Conservation (phyloP, 139 green algal genomes). For the Marvania coccoides region DNA sequence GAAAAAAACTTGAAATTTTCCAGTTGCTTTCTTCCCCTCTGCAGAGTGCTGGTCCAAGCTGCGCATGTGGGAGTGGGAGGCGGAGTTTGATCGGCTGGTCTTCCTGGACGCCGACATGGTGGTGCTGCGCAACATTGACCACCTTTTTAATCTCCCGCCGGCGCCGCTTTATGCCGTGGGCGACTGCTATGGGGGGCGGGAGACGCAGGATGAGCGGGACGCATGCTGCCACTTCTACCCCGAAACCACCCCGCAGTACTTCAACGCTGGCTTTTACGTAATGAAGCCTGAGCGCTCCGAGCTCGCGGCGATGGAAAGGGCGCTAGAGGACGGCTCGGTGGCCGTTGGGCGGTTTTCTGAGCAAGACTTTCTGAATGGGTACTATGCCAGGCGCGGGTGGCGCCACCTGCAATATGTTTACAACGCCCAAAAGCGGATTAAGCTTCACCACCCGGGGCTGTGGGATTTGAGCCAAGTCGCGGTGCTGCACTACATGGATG, state of each 20-base stretch:
- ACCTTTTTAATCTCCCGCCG: conserved; percentile 16
- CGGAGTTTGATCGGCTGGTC: conserved; percentile 12
- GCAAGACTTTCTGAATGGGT: conserved; percentile 20
- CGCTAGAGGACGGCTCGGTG: neutral
- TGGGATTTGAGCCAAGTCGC: conserved; percentile 6
- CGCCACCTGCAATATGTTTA: conserved; percentile 5
- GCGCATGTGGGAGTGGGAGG: conserved; percentile 24
- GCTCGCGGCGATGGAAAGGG: neutral
- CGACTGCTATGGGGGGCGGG: conserved; percentile 10
- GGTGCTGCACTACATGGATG: conserved; percentile 9
- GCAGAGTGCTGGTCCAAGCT: conserved; percentile 22
- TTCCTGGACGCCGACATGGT: conserved; percentile 27
- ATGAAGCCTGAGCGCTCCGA: conserved; percentile 8
- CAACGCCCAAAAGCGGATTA: conserved; percentile 27
- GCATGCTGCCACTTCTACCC: conserved; percentile 18
- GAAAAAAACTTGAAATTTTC: too few relatives aligned
- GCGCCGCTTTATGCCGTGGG: conserved; percentile 16
- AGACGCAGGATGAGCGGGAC: conserved; percentile 8
- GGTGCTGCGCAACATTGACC: conserved; percentile 5
- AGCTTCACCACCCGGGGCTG: conserved; percentile 15
- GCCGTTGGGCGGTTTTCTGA: conserved; percentile 9
- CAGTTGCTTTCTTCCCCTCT: too few relatives aligned
- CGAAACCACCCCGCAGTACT: conserved; percentile 6
- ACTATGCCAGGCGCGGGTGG: conserved; percentile 4
- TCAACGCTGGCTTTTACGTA: conserved; percentile 23